Evolutionary conservation across 192 early-diverging fungal species (phyloP), one percentile per base, ranked within the genome.

Genomic region (Rhizophagus prolifer): DNA sequence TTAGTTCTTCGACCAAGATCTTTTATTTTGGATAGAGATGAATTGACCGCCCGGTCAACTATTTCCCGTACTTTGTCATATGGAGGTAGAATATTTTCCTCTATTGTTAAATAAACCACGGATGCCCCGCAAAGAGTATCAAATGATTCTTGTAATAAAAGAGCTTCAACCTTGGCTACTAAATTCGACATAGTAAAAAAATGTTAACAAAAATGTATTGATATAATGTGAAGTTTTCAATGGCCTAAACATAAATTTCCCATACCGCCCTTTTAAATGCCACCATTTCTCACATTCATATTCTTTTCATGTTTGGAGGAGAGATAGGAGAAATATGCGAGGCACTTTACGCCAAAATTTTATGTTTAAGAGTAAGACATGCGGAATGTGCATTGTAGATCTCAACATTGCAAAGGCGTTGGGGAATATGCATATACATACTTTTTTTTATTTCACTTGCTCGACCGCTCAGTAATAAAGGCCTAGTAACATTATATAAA

Each of bases 1-100:
- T 61, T 74, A n/a, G 58, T 31, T 47, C 61, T 74, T 61, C 59
- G 72, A 16, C 61, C 72, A 59, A 74, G 9, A 34, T 58, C 58
- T 36, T 61, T 58, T 60, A 72, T 58, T 72, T 72, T 74, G 58
- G 61, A 61, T 19, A 74, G 58, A 3, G 72, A 74, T 19, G 72
- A 60, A 34, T 74, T 74, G 59, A 74, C 58, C 19, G 72, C 72
- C 59, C 72, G 72, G 16, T 61, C 54, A 61, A 74, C 31, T 34
- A 67, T 67, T 41, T 44, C 34, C 38, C 13, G 31, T 68, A 68
- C 66, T 21, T 68, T n/a, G 30, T 41, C 19, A 38, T 38, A 41
- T 38, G 66, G 13, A 68, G 66, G 38, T 41, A 68, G 23, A 67
- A 46, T 23, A 68, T 68, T 26, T n/a, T 68, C 38, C 38, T 68